These are phyloP conservation scores for Fusarium floridanum DNA, from an alignment of 2,329 filamentous ascomycete genomes.

Conservation along the genomic window DNA sequence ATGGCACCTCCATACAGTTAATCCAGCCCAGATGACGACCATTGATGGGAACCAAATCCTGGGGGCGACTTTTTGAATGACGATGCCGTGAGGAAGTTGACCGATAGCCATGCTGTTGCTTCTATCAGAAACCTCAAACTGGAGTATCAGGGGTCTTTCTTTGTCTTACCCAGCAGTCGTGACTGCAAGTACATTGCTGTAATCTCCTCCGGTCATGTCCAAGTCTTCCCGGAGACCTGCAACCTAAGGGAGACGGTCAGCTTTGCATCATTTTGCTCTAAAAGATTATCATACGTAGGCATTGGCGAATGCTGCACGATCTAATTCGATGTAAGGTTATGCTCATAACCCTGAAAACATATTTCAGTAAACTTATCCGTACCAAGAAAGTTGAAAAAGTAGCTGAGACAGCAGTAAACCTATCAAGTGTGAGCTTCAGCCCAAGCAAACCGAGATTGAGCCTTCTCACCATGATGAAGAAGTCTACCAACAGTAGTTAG, in stretches of 20 bases:
- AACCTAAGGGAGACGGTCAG: conserved; percentile 41
- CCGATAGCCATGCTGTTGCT: conserved; percentile 57
- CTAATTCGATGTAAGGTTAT: conserved; percentile 3
- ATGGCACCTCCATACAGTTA: conserved; percentile 61
- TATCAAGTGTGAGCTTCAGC: neutral
- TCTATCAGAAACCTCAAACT: neutral
- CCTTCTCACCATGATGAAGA: conserved; percentile 49
- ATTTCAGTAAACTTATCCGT: neutral
- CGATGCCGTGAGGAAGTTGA: conserved; percentile 68
- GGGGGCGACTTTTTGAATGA: conserved; percentile 70
- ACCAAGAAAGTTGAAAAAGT: conserved; percentile 56
- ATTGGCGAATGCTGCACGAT: conserved; percentile 50
- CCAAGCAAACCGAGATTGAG: fast-evolving
- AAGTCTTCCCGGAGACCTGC: conserved; percentile 59
- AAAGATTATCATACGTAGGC: conserved; percentile 50
- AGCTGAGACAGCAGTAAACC: conserved; percentile 53
- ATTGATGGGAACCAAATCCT: conserved; percentile 70
- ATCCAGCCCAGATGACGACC: conserved; percentile 69
- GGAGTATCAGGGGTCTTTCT: neutral
- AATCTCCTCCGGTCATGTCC: conserved; percentile 57
- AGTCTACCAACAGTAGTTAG: conserved; percentile 35
- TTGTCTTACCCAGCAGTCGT: conserved; percentile 45
- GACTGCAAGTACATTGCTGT: conserved; percentile 45
- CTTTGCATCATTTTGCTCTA: fast-evolving
- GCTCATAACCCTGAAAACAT: neutral